Conservation (phyloP, 495 filamentous ascomycete species). For the Aspergillus nanangensis region DNA sequence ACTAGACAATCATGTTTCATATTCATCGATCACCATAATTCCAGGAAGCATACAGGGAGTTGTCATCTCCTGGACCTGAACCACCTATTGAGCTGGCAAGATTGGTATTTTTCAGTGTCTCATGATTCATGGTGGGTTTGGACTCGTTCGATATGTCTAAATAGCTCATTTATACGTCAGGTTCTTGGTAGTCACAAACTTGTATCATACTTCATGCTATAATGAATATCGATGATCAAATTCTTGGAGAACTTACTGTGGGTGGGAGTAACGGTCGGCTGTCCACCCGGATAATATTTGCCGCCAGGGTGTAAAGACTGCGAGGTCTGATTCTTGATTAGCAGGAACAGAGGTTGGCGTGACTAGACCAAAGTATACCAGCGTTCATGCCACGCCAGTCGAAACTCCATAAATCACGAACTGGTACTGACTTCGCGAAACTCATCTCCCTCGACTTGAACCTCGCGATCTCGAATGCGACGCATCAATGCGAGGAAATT, state of each 20-base stretch:
- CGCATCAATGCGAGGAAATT: constrained; percentile 76
- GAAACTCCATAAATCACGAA: constrained; percentile 38
- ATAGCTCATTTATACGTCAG: not conserved
- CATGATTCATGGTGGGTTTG: not conserved
- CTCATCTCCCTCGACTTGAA: constrained; percentile 49
- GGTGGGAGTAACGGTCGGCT: constrained; percentile 5
- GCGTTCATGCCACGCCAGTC: constrained; percentile 33
- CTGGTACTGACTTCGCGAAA: constrained; percentile 53
- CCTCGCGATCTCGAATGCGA: constrained; percentile 50
- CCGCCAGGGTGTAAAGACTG: constrained; percentile 52
- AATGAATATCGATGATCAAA: not conserved
- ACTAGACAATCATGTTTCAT: constrained; percentile 4
- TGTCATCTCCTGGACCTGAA: not conserved
- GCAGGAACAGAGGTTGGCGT: constrained; percentile 28
- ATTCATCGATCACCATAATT: constrained; percentile 15
- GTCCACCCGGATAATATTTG: constrained; percentile 38
- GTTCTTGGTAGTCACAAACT: not conserved
- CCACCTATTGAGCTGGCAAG: not conserved
- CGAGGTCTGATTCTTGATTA: constrained; percentile 33
- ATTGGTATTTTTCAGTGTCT: not conserved
- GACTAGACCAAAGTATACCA: constrained; percentile 32
- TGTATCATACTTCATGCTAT: not conserved
- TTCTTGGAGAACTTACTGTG: constrained; percentile 14
- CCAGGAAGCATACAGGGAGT: constrained; percentile 12
- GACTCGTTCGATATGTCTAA: no score